These are phyloP conservation scores for Penicillium waksmanii DNA, from an alignment of 495 filamentous ascomycete genomes.

Conservation along the genomic window DNA sequence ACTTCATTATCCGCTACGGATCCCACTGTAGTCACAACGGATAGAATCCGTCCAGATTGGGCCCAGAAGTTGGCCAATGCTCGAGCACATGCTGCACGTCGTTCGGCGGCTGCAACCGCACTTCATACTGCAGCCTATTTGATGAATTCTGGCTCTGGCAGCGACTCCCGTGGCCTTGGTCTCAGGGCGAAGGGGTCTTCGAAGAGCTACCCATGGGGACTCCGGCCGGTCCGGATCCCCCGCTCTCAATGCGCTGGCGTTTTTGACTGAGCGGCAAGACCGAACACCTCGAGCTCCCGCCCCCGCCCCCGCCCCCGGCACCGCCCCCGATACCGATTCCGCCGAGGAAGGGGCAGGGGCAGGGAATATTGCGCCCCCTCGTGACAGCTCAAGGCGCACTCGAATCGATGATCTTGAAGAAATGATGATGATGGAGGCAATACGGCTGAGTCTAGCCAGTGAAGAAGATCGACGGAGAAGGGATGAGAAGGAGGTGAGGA, in stretches of 20 bases:
- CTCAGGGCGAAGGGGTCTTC: conserved; percentile 53
- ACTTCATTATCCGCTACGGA: conserved; percentile 82
- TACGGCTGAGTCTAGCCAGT: conserved; percentile 81
- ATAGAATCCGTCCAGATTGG: conserved; percentile 93
- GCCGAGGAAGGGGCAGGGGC: conserved; percentile 46
- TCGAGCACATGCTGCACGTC: conserved; percentile 77
- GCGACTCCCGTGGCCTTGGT: conserved; percentile 49
- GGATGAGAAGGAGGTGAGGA: conserved; percentile 77
- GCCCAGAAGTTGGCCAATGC: conserved; percentile 84
- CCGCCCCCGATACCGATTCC: conserved; percentile 40
- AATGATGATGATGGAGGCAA: conserved; percentile 98
- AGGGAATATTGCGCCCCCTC: conserved; percentile 50
- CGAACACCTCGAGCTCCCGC: conserved; percentile 22
- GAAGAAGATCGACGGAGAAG: conserved; percentile 87
- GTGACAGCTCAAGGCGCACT: conserved; percentile 62
- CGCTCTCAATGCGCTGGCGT: conserved; percentile 54
- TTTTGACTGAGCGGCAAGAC: conserved; percentile 51
- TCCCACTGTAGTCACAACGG: conserved; percentile 85
- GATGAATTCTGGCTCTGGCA: conserved; percentile 66
- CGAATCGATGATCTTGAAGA: conserved; percentile 90
- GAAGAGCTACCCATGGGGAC: conserved; percentile 43
- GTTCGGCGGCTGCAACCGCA: conserved; percentile 92
- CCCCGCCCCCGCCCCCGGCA: conserved; percentile 34
- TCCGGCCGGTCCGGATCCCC: conserved; percentile 45
- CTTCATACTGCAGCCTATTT: conserved; percentile 94